Conservation (phyloP, 2,329 filamentous ascomycete genomes). For the Stagonosporopsis chrysanthemi region DNA sequence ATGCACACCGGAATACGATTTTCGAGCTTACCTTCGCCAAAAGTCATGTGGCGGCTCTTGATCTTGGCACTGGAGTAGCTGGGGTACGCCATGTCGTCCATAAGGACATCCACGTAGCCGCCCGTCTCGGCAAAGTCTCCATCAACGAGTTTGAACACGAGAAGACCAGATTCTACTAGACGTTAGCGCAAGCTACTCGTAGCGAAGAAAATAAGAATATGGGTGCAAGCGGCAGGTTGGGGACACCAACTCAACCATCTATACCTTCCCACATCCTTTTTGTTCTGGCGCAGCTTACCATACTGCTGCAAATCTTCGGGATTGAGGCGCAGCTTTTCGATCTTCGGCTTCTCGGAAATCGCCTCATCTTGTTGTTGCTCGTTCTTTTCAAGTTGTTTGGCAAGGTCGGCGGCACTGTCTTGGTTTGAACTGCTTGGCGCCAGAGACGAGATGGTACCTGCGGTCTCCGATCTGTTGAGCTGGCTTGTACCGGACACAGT, state of each 20-base stretch:
- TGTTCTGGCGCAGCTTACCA: conserved; percentile 56
- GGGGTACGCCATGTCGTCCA: conserved; percentile 94
- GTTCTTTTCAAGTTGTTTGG: conserved; percentile 56
- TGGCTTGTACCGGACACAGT: conserved; percentile 32
- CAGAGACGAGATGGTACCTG: conserved; percentile 54
- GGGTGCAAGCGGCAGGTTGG: conserved; percentile 25
- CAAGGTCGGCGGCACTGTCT: conserved; percentile 50
- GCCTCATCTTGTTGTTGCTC: conserved; percentile 57
- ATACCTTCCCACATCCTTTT: conserved; percentile 24
- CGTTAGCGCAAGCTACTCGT: conserved; percentile 43
- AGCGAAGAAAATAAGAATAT: conserved; percentile 24
- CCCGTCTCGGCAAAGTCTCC: conserved; percentile 80
- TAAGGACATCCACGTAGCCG: conserved; percentile 83
- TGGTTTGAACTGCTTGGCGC: conserved; percentile 33
- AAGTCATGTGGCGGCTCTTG: conserved; percentile 70
- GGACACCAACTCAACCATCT: conserved; percentile 38
- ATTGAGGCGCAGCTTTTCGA: conserved; percentile 79
- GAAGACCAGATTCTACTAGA: conserved; percentile 77
- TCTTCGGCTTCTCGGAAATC: conserved; percentile 61
- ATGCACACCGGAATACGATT: neutral
- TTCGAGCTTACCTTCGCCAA: conserved; percentile 74
- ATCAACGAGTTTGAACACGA: conserved; percentile 94
- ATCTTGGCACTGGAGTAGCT: conserved; percentile 84
- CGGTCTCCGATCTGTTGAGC: conserved; percentile 40
- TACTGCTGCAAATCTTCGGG: conserved; percentile 83